These are phyloP conservation scores for Mycena venus DNA, from an alignment of 768 basidiomycete genomes.

Conservation along the genomic window DNA sequence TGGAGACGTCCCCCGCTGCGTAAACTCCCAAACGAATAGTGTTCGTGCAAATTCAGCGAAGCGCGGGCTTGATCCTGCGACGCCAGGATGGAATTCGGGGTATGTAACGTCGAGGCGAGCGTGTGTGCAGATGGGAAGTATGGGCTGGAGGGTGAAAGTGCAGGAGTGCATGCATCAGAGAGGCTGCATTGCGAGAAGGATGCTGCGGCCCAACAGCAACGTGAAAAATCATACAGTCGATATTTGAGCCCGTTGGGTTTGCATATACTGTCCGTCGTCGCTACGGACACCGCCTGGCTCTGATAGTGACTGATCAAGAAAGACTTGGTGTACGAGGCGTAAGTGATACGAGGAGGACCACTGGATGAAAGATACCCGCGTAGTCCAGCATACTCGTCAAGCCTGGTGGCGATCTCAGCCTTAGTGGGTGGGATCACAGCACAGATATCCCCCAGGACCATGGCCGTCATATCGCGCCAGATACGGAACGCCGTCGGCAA, in stretches of 20 bases:
- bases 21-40: slow-evolving; percentile 57
- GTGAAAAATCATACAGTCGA: background rate
- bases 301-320: slow-evolving; percentile 49
- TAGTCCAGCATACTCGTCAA: slow-evolving; percentile 33
- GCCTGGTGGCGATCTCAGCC: slow-evolving; percentile 5
- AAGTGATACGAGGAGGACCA: slow-evolving; percentile 41
- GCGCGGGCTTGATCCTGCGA: background rate
- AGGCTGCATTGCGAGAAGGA: background rate
- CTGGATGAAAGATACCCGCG: background rate
- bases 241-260: background rate
- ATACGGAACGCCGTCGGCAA: slow-evolving; percentile 54
- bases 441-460: slow-evolving; percentile 53
- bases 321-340: slow-evolving; percentile 52
- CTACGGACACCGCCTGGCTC: background rate
- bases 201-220: background rate
- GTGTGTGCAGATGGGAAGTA: background rate
- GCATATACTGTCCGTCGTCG: background rate
- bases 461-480: slow-evolving; percentile 58
- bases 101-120: slow-evolving; percentile 35
- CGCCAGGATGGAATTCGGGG: slow-evolving; percentile 36
- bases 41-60: slow-evolving; percentile 58
- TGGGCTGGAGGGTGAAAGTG: background rate
- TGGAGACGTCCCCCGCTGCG: slow-evolving; percentile 61
- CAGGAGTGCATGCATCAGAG: background rate
- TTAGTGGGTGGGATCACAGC: slow-evolving; percentile 3